Conservation (phyloP, 108 stramenopile genomes). For the Chaetoceros muelleri region DNA sequence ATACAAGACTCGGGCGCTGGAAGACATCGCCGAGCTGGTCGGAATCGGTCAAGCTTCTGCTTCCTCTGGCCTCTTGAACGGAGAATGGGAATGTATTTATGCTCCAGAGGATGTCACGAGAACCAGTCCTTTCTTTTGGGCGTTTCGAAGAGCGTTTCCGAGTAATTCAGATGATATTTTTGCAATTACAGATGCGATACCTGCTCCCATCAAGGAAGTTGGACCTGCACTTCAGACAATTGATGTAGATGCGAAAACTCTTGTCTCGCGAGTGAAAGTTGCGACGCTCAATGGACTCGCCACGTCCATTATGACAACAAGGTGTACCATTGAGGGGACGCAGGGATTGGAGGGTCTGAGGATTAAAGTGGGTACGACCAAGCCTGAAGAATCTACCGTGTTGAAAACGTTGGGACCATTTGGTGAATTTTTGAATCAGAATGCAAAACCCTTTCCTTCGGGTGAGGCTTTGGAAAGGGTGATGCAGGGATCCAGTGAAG, state of each 20-base stretch:
- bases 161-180: slow-evolving; percentile 75
- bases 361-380: slow-evolving; percentile 59
- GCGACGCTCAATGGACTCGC: slow-evolving; percentile 73
- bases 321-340: slow-evolving; percentile 34
- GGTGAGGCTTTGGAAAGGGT: slow-evolving; percentile 65
- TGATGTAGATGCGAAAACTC: slow-evolving; percentile 29
- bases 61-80: slow-evolving; percentile 42
- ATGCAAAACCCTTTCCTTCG: slow-evolving; percentile 59
- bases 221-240: slow-evolving; percentile 76
- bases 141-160: slow-evolving; percentile 67
- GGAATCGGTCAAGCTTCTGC: slow-evolving; percentile 51
- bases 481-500: slow-evolving; percentile 52
- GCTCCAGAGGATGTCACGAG: slow-evolving; percentile 70
- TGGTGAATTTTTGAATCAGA: slow-evolving; percentile 41
- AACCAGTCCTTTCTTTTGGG: slow-evolving; percentile 84
- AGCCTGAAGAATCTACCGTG: slow-evolving; percentile 67
- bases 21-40: slow-evolving; percentile 18
- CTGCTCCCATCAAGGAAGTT: slow-evolving; percentile 69
- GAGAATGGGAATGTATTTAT: slow-evolving; percentile 73
- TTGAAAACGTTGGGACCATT: slow-evolving; percentile 54
- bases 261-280: slow-evolving; percentile 72
- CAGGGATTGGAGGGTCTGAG: slow-evolving; percentile 53
- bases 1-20: too few relatives aligned
- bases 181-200: slow-evolving; percentile 69
- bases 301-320: slow-evolving; percentile 82